Conservation (phyloP, 495 filamentous ascomycete genomes). For the Trichoderma reesei region DNA sequence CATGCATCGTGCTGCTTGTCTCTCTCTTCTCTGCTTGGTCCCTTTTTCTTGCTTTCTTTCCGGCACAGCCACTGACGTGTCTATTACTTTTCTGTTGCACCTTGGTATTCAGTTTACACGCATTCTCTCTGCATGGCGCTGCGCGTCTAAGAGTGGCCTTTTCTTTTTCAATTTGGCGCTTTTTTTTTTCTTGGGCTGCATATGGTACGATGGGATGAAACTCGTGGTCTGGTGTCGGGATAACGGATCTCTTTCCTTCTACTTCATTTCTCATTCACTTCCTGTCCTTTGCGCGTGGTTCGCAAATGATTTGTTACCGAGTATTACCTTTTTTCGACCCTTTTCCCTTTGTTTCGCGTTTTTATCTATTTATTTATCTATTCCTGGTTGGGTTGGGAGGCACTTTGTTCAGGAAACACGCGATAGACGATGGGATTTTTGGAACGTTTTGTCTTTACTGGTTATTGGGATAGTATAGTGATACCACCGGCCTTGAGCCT, state of each 20-base stretch:
- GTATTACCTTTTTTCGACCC: background rate
- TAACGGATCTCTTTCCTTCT: background rate
- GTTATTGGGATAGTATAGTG: background rate
- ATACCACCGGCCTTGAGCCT: constrained; percentile 1
- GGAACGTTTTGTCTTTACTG: too few relatives aligned
- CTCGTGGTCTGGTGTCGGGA: background rate
- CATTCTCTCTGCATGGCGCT: background rate
- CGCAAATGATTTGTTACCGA: background rate
- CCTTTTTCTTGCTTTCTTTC: background rate
- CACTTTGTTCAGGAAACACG: too few relatives aligned
- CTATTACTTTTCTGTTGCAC: background rate
- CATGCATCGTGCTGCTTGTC: background rate
- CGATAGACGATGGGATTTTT: background rate
- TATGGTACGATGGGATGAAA: background rate
- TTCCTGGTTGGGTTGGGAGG: too few relatives aligned
- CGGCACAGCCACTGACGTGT: constrained; percentile 5
- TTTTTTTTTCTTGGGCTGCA: too few relatives aligned
- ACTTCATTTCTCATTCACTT: background rate
- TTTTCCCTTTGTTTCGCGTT: background rate
- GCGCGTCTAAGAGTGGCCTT: background rate
- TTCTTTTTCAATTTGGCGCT: too few relatives aligned
- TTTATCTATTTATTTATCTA: too few relatives aligned
- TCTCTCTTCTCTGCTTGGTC: background rate
- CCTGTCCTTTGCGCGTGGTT: background rate
- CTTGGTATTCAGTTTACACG: background rate